Evolutionary conservation across 2,329 filamentous ascomycete species (phyloP).

Genomic region (Colletotrichum destructivum): DNA sequence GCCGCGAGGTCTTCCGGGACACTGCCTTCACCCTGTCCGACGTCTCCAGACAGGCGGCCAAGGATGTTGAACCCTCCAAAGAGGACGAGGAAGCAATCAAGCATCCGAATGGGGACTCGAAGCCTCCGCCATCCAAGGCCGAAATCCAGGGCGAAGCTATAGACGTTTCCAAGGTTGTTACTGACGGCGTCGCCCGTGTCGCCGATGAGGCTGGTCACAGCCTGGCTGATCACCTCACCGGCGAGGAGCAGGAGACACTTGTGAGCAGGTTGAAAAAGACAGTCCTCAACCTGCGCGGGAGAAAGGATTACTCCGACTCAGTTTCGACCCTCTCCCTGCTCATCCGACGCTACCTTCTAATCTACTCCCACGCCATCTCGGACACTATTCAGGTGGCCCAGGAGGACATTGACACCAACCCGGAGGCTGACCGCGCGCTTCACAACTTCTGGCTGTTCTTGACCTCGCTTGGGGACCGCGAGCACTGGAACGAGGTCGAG

Average conservation of each 20-base stretch:
- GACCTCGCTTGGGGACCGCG: conserved; percentile 81
- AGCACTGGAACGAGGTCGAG: conserved; percentile 84
- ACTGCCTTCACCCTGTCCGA: conserved; percentile 85
- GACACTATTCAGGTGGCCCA: conserved; percentile 77
- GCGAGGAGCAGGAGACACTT: conserved; percentile 81
- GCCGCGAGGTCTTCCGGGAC: conserved; percentile 88
- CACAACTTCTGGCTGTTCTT: conserved; percentile 86
- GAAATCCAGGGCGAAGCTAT: conserved; percentile 73
- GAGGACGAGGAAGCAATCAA: conserved; percentile 71
- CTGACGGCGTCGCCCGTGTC: conserved; percentile 68
- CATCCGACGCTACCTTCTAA: conserved; percentile 82
- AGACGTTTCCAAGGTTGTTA: conserved; percentile 68
- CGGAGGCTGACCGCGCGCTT: conserved; percentile 81
- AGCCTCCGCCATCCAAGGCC: conserved; percentile 67
- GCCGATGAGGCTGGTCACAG: conserved; percentile 76
- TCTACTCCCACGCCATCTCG: conserved; percentile 82
- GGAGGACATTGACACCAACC: conserved; percentile 81
- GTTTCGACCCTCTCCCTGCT: conserved; percentile 84
- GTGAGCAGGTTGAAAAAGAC: conserved; percentile 83
- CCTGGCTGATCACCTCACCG: conserved; percentile 79
- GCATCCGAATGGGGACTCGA: conserved; percentile 48
- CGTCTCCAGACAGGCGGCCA: conserved; percentile 81
- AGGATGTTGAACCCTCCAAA: conserved; percentile 79
- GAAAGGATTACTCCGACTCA: conserved; percentile 87
- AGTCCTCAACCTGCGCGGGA: conserved; percentile 80